Percentiles rank a stretch among this genome's conserved stretches.
phyloP scores from a whole-genome alignment of 305 asterid species.

The Fraxinus xanthoxyloides region DNA sequence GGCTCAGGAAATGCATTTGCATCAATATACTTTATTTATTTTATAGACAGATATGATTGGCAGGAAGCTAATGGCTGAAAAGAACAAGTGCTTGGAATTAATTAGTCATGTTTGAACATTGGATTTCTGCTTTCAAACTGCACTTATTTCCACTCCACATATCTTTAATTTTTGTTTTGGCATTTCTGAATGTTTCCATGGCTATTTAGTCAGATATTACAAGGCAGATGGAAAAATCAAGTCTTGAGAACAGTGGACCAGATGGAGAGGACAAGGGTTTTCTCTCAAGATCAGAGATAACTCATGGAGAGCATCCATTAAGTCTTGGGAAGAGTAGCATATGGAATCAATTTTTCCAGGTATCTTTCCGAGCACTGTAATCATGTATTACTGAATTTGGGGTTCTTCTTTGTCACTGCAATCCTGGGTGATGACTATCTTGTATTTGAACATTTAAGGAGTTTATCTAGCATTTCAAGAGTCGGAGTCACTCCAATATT shows the following conservation, averaged over 20 bases:
- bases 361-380: slow-evolving; percentile 25
- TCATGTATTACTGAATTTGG: slow-evolving; percentile 1
- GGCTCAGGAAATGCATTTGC: slow-evolving; percentile 4
- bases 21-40: not conserved
- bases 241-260: slow-evolving; percentile 54
- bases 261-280: slow-evolving; percentile 54
- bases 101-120: not conserved
- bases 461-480: slow-evolving; percentile 14
- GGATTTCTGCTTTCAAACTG: slow-evolving; percentile 20
- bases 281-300: slow-evolving; percentile 83
- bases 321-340: slow-evolving; percentile 90
- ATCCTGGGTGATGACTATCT: slow-evolving; percentile 7
- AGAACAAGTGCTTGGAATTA: slow-evolving; percentile 6
- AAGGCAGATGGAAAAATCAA: slow-evolving; percentile 77
- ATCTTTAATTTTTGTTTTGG: slow-evolving; percentile 32
- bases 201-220: slow-evolving; percentile 97
- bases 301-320: slow-evolving; percentile 92
- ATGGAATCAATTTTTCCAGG: slow-evolving; percentile 98
- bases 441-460: slow-evolving; percentile 10
- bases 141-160: slow-evolving; percentile 11
- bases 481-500: not conserved
- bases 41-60: slow-evolving; percentile 9
- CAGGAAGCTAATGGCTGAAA: slow-evolving; percentile 17
- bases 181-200: slow-evolving; percentile 73
- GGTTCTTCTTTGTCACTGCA: slow-evolving; percentile 10